These are phyloP conservation scores for Crithidia sp. DNA, from an alignment of 208 protist species.

Conservation along the genomic window DNA sequence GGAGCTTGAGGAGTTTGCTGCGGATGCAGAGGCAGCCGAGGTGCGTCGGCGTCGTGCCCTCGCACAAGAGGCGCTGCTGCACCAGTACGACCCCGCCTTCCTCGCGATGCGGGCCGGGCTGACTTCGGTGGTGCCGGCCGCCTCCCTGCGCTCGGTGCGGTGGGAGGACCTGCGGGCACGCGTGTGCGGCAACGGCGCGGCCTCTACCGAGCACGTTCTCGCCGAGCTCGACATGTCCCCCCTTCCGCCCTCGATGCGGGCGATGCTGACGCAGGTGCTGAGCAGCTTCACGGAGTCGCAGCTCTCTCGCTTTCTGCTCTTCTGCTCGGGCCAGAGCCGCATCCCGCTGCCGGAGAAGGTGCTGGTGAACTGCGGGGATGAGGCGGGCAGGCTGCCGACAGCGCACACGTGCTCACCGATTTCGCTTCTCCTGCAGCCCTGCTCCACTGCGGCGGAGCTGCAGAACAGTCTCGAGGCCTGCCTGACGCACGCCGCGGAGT, in stretches of 20 bases:
- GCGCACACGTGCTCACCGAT: constrained; percentile 92
- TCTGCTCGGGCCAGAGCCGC: constrained; percentile 85
- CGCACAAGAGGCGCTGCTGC: constrained; percentile 69
- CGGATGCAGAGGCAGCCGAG: constrained; percentile 28
- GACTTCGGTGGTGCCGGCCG: constrained; percentile 54
- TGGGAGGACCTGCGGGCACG: constrained; percentile 85
- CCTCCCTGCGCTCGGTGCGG: constrained; percentile 62
- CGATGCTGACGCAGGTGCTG: constrained; percentile 68
- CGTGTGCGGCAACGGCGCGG: constrained; percentile 67
- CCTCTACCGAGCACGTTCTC: constrained; percentile 70
- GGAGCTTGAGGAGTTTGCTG: constrained; percentile 34
- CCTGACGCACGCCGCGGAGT: constrained; percentile 74
- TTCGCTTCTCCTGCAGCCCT: constrained; percentile 84
- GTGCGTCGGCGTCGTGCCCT: constrained; percentile 46
- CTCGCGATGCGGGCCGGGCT: constrained; percentile 73
- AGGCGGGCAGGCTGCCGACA: constrained; percentile 72
- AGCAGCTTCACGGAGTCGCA: constrained; percentile 52
- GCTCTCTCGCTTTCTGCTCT: constrained; percentile 81
- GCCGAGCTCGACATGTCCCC: constrained; percentile 69
- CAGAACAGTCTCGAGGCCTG: constrained; percentile 66
- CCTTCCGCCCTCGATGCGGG: constrained; percentile 42
- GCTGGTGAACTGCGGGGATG: constrained; percentile 81
- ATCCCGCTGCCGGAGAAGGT: constrained; percentile 86
- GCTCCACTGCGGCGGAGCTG: constrained; percentile 49
- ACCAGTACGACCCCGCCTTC: constrained; percentile 85